Conservation (phyloP, 495 filamentous ascomycete genomes). For the Sphaerosporella brunnea region DNA sequence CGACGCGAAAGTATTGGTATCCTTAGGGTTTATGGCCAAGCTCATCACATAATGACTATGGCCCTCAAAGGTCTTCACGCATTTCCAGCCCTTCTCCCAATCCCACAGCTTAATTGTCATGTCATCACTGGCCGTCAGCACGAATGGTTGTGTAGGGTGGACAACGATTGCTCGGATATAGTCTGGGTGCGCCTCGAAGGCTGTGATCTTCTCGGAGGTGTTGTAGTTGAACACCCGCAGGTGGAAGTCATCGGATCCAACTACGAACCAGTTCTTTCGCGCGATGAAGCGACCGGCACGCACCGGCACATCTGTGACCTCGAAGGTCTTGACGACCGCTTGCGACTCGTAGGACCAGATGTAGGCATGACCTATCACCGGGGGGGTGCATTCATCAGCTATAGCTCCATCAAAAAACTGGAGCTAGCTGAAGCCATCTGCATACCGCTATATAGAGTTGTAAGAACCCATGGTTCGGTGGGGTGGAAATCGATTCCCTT, state of each 20-base stretch:
- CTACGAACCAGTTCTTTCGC: slow-evolving; percentile 98
- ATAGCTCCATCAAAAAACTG: neutral
- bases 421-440: neutral
- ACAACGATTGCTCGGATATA: slow-evolving; percentile 96
- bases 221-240: slow-evolving; percentile 96
- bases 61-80: slow-evolving; percentile 94
- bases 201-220: slow-evolving; percentile 95
- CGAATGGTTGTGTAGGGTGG: slow-evolving; percentile 91
- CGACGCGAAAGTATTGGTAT: slow-evolving; percentile 94
- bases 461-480: slow-evolving; percentile 92
- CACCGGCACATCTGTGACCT: slow-evolving; percentile 96
- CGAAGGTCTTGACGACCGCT: slow-evolving; percentile 96
- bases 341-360: slow-evolving; percentile 99
- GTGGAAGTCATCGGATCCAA: slow-evolving; percentile 96
- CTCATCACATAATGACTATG: slow-evolving; percentile 98
- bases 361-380: slow-evolving; percentile 69
- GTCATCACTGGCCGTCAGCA: slow-evolving; percentile 93
- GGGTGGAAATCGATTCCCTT: slow-evolving; percentile 97
- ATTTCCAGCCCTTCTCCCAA: slow-evolving; percentile 97
- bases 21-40: slow-evolving; percentile 98
- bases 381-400: neutral
- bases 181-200: slow-evolving; percentile 95
- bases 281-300: slow-evolving; percentile 93
- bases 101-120: slow-evolving; percentile 99
- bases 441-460: slow-evolving; percentile 85